Base-by-base conservation (phyloP, 2,329 filamentous ascomycete species). In the Ceratocystis papillata region DNA sequence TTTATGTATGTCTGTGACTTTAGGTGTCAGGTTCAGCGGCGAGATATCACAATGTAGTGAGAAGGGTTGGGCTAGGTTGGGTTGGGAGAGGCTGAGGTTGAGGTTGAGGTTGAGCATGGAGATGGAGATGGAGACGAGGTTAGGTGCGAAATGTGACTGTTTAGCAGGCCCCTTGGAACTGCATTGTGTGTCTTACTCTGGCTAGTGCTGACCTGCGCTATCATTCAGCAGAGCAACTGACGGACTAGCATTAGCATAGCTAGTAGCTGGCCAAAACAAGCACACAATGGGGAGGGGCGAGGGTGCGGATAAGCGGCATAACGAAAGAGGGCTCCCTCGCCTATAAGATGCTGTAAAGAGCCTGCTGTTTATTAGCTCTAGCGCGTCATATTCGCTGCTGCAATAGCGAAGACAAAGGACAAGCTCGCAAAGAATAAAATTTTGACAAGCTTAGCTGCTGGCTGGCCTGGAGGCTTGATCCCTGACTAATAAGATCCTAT, bases 1-100 rank as follows among this genome's bases (percentile, higher is more conserved):
- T 10, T 55, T 57, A 55, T 55, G 50, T 57, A 57, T 30, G 25
- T 57, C 22, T 57, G 50, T 28, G 25, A 57, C 15, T 57, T 17
- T 5, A 6, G 17, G 50, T 30, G 50, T 57, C 25, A 30, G 22
- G 22, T 12, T 15, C 15, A 28, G 25, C 46, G 46, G 46, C 50
- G 22, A 17, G 22, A 57, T 50, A 50, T 50, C 46, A 50, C 2
- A 22, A n/a, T 48, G 45, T 17, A 20, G 12, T 50, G 17, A 37
- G 33, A 37, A 37, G 33, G 33, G 33, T 2, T 37, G 33, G 33
- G 33, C 8, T 37, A 10, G 33, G 33, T 37, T 37, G 33, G 33
- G 8, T 7, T 33, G 30, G 30, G 25, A 28, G 2, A 4, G 25
- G 25, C 1, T 33, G 30, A 33, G 30, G 6, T 33, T 37, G 33